phyloP scores from a whole-genome alignment of 2,329 filamentous ascomycete genomes.

The Hymenoscyphus fraxineus region DNA sequence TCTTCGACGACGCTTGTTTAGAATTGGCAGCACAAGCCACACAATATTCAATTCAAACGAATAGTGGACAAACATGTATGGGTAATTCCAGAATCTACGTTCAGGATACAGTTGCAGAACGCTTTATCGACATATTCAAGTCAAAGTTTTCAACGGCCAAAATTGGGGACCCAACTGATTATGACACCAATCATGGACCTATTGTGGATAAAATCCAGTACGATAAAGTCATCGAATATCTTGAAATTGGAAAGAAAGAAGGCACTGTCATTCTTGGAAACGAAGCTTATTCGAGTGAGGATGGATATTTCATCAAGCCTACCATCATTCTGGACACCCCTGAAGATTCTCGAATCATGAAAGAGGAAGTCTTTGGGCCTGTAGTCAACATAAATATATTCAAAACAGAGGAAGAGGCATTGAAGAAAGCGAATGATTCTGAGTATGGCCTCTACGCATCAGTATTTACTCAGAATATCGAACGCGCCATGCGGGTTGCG shows the following conservation, averaged over 20 bases:
- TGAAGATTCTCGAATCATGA: conserved; percentile 42
- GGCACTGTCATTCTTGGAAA: conserved; percentile 55
- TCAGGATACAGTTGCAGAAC: conserved; percentile 53
- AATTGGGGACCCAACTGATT: conserved; percentile 64
- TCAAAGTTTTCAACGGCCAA: conserved; percentile 52
- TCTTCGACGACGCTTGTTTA: conserved; percentile 58
- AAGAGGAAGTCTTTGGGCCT: conserved; percentile 69
- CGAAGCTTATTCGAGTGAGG: conserved; percentile 25
- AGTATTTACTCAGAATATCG: conserved; percentile 60
- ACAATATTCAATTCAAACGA: conserved; percentile 43
- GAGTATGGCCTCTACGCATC: conserved; percentile 57
- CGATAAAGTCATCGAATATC: conserved; percentile 53
- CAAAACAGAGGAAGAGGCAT: conserved; percentile 61
- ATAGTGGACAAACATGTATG: conserved; percentile 60
- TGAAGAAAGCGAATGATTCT: conserved; percentile 57
- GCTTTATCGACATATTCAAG: conserved; percentile 62
- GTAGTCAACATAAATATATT: conserved; percentile 67
- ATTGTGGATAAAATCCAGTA: conserved; percentile 66
- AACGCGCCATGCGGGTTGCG: conserved; percentile 43
- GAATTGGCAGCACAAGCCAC: conserved; percentile 61
- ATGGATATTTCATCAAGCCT: conserved; percentile 57
- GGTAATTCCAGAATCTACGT: conserved; percentile 60
- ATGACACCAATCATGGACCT: conserved; percentile 65
- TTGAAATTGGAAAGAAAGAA: conserved; percentile 42
- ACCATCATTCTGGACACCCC: conserved; percentile 51